These are phyloP conservation scores for Neurospora sp. DNA, from an alignment of 495 filamentous ascomycete genomes.

Conservation along the genomic window DNA sequence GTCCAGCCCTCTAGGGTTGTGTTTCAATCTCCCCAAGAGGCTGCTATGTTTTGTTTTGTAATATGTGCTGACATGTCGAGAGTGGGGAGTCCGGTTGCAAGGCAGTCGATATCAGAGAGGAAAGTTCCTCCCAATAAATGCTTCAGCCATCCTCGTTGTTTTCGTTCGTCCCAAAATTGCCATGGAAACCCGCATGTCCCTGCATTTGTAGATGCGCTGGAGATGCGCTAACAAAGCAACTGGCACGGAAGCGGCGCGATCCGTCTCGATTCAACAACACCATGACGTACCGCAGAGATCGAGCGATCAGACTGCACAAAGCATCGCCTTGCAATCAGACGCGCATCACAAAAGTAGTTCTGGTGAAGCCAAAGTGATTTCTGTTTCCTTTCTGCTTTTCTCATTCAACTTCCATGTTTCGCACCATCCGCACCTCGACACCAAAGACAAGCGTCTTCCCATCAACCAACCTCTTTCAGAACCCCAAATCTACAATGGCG, in stretches of 20 bases:
- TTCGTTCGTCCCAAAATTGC: neutral
- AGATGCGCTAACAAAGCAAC: slow-evolving; percentile 15
- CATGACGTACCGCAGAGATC: slow-evolving; percentile 16
- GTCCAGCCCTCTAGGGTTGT: neutral
- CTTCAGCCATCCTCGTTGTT: neutral
- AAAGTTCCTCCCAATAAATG: neutral
- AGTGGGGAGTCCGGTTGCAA: neutral
- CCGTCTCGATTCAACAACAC: slow-evolving; percentile 10
- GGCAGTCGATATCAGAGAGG: neutral
- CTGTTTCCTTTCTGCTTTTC: neutral
- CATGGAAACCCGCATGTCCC: neutral
- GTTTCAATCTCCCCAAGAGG: neutral
- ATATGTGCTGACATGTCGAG: neutral
- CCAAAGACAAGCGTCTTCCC: neutral
- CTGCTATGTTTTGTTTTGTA: neutral
- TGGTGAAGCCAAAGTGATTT: neutral
- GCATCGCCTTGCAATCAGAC: slow-evolving; percentile 3
- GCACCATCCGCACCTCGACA: neutral
- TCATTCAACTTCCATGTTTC: neutral
- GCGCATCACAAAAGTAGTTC: neutral
- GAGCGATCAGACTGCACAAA: slow-evolving; percentile 8
- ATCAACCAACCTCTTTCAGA: neutral
- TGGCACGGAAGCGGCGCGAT: slow-evolving; percentile 5
- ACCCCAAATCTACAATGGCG: slow-evolving; percentile 6
- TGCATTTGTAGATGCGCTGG: neutral